phyloP scores from a whole-genome alignment of 192 early-diverging fungal species.

The Coemansia sp. region DNA sequence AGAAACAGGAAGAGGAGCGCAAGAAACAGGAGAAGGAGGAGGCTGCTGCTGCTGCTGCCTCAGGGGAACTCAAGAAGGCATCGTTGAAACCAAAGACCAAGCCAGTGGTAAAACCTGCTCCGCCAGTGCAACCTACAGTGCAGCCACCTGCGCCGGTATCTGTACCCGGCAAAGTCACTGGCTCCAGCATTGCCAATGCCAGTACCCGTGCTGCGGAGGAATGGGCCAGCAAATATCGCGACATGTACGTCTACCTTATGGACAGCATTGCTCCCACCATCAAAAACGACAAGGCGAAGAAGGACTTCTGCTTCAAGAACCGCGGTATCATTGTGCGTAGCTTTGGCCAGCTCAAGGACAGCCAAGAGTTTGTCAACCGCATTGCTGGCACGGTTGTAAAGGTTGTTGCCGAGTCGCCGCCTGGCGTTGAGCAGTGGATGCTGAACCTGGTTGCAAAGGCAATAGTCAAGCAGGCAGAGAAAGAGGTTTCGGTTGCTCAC shows the following conservation, averaged over 20 bases:
- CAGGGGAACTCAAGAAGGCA: conserved; percentile 6
- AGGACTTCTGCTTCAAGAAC: conserved; percentile 38
- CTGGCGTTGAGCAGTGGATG: conserved; percentile 36
- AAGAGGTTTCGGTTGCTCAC: conserved; percentile 31
- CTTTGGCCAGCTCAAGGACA: conserved; percentile 52
- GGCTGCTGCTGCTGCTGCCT: neutral
- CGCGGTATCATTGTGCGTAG: conserved; percentile 36
- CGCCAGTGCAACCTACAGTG: neutral
- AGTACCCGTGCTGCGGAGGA: conserved; percentile 10
- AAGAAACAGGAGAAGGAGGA: neutral
- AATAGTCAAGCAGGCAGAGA: conserved; percentile 48
- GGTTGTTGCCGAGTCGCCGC: conserved; percentile 11
- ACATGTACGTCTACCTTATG: conserved; percentile 30
- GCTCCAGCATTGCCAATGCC: neutral
- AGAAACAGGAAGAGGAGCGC: conserved; percentile 4
- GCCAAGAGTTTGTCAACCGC: conserved; percentile 33
- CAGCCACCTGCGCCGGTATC: too few relatives aligned
- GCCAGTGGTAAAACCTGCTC: neutral
- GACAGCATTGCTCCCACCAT: conserved; percentile 19
- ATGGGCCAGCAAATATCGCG: conserved; percentile 41
- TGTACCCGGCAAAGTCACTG: neutral
- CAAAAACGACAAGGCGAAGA: conserved; percentile 11
- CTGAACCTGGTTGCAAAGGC: conserved; percentile 48
- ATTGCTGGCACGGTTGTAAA: conserved; percentile 19
- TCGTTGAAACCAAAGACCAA: neutral